Evolutionary conservation across 148 eudicot genomes (phyloP), one percentile per base, ranked within the genome.

Genomic region (Chenopodium album): DNA sequence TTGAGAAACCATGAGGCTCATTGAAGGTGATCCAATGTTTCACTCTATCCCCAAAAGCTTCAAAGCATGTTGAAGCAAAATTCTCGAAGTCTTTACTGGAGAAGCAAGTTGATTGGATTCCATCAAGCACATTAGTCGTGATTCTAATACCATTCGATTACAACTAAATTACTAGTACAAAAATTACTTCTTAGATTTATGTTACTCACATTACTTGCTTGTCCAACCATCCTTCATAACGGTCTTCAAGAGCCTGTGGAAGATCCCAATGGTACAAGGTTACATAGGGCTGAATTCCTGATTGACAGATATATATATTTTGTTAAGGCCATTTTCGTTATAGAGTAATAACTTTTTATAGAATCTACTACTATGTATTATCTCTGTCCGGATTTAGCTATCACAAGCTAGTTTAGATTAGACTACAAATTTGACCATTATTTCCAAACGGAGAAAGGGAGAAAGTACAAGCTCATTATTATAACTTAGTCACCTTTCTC

Each of bases 211-310:
- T 82, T 63, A 96, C 84, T 89, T 87, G 90, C 77, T 74, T 80
- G 92, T 88, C 91, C 71, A 96, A 72, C 88, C 93, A 90, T 78
- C 99, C 99, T 77, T 91, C 97, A 37, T 96, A 96, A 74, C 79
- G 82, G 77, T 96, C 99, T 82, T 96, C 97, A 26, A 96, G 93
- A 76, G 82, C 80, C 84, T 96, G 99, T 74, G 99, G 99, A 82
- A 96, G 99, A 90, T 96, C 99, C 99, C 99, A 96, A 82, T 96
- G 99, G 80, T 89, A 96, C 37, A 96, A 81, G 67, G 99, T 96
- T 82, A 81, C 97, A 85, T 89, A 92, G 5, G 99, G 98, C 90
- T 91, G 84, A 81, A 94, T 94, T 86, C 99, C 99, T 96, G 90
- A 62, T 84, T 75, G 47, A 50, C 28, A 82, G 80, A 76, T 63